Conservation (phyloP, 345 rosid genomes). For the Kernera saxatilis region DNA sequence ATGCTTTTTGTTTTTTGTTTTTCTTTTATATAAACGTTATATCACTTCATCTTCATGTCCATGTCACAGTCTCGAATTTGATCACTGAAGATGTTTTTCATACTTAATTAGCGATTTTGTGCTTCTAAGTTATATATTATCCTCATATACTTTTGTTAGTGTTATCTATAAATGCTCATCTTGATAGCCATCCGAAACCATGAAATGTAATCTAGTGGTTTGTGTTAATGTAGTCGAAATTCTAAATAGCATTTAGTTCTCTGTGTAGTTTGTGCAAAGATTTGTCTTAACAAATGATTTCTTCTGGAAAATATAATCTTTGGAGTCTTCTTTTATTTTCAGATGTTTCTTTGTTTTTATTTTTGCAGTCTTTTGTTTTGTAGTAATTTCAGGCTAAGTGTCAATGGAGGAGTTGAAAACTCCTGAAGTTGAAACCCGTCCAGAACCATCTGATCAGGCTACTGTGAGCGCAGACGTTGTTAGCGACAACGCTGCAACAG, state of each 20-base stretch:
- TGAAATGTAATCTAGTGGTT: background rate
- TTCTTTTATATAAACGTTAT: too few relatives aligned
- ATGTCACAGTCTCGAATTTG: background rate
- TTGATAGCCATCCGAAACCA: background rate
- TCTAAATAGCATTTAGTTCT: background rate
- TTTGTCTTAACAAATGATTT: background rate
- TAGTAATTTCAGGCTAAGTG: slow-evolving; percentile 26
- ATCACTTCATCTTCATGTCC: too few relatives aligned
- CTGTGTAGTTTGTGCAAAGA: background rate
- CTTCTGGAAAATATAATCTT: background rate
- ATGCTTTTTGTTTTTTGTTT: too few relatives aligned
- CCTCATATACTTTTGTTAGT: background rate
- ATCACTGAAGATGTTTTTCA: too few relatives aligned
- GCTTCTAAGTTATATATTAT: background rate
- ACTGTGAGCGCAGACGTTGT: slow-evolving; percentile 9
- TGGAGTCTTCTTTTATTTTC: background rate
- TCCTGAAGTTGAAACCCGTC: slow-evolving; percentile 19
- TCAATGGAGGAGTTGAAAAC: slow-evolving; percentile 45
- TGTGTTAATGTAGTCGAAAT: background rate
- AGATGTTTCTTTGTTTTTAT: background rate
- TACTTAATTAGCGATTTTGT: background rate
- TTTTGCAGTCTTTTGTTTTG: background rate
- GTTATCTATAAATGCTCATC: background rate
- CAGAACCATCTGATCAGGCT: slow-evolving; percentile 18
- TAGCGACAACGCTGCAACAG: background rate